Evolutionary conservation across 257 asterid species (phyloP).

Genomic region (Fraxinus pennsylvanica): DNA sequence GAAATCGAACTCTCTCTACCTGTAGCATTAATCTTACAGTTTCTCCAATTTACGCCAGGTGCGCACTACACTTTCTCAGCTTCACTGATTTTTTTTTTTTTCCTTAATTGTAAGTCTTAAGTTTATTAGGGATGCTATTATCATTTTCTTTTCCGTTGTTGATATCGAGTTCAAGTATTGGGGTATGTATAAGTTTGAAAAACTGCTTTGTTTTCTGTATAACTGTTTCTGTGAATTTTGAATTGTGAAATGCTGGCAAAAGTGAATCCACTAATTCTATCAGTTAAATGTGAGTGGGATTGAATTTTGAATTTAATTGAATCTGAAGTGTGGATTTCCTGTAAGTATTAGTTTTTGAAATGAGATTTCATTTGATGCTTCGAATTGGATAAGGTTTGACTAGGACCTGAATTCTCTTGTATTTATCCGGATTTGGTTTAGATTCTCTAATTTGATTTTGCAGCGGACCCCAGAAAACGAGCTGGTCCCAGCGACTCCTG

Average conservation of each 20-base stretch:
- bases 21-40: neutral
- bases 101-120: conserved; percentile 2
- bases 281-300: neutral
- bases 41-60: conserved; percentile 10
- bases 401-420: conserved; percentile 11
- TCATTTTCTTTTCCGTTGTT: neutral
- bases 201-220: neutral
- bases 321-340: neutral
- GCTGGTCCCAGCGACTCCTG: conserved; percentile 13
- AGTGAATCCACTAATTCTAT: neutral
- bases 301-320: neutral
- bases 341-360: conserved; percentile 4
- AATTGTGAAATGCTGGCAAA: neutral
- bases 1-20: conserved; percentile 30
- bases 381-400: conserved; percentile 1
- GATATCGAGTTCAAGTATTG: neutral
- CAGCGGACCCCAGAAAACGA: conserved; percentile 9
- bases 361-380: conserved; percentile 17
- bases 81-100: conserved; percentile 10
- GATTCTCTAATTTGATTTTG: conserved; percentile 16
- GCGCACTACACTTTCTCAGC: conserved; percentile 1
- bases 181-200: neutral
- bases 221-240: conserved; percentile 5
- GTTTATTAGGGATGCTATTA: neutral
- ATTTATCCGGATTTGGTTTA: conserved; percentile 12